Conservation (phyloP, 2,329 filamentous ascomycete species). For the Exophiala aquamarina region DNA sequence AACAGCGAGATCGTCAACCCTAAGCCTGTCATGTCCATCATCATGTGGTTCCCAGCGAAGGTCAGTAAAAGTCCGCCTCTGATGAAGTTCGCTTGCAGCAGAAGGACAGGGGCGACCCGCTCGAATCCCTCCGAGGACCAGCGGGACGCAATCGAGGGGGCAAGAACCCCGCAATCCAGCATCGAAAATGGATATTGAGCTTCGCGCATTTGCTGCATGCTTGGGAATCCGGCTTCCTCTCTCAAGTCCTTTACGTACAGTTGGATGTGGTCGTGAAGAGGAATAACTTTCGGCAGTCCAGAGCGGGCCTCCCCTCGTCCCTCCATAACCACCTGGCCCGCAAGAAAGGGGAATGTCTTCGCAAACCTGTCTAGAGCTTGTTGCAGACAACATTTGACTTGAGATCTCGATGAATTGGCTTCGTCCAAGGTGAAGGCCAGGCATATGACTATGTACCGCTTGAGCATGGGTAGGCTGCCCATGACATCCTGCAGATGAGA, state of each 20-base stretch:
- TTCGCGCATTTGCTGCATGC: conserved; percentile 39
- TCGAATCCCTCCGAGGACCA: conserved; percentile 27
- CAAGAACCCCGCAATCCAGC: conserved; percentile 48
- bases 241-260: conserved; percentile 48
- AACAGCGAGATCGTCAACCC: conserved; percentile 49
- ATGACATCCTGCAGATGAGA: background rate
- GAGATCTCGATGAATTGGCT: no score
- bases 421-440: conserved; percentile 37
- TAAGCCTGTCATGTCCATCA: conserved; percentile 54
- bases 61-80: conserved; percentile 52
- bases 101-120: conserved; percentile 41
- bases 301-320: conserved; percentile 29
- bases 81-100: conserved; percentile 52
- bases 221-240: conserved; percentile 35
- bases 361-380: conserved; percentile 42
- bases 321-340: conserved; percentile 45
- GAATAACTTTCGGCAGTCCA: conserved; percentile 43
- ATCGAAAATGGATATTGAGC: conserved; percentile 49
- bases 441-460: conserved; percentile 33
- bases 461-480: conserved; percentile 2
- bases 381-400: no score
- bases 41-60: conserved; percentile 49
- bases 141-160: conserved; percentile 43
- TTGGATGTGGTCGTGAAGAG: conserved; percentile 29
- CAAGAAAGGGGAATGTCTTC: conserved; percentile 47